phyloP scores from a whole-genome alignment of 805 yeast species.

The Pichia californica region DNA sequence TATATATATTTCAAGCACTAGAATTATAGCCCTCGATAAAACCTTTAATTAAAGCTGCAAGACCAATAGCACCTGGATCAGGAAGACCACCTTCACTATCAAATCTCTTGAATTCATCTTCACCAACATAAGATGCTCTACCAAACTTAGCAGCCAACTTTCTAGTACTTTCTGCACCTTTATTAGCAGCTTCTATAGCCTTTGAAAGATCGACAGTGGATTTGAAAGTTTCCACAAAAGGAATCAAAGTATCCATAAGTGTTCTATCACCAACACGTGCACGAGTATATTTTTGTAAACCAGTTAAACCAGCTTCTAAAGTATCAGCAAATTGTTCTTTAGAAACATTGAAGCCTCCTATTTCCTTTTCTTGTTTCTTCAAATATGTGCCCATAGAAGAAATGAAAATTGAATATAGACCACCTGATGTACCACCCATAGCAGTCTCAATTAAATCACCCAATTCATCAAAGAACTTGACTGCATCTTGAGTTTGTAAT shows the following conservation, averaged over 20 bases:
- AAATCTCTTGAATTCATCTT: slow-evolving; percentile 45
- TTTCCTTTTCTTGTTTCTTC: slow-evolving; percentile 31
- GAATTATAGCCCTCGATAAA: slow-evolving; percentile 22
- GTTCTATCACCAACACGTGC: slow-evolving; percentile 90
- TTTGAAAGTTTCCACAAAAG: slow-evolving; percentile 64
- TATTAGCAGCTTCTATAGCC: slow-evolving; percentile 64
- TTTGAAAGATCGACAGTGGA: slow-evolving; percentile 43
- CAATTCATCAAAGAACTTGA: slow-evolving; percentile 56
- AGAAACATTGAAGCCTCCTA: slow-evolving; percentile 27
- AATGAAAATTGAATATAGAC: slow-evolving; percentile 78
- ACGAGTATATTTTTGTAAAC: slow-evolving; percentile 77
- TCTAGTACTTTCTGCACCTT: slow-evolving; percentile 74
- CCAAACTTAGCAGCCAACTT: slow-evolving; percentile 81
- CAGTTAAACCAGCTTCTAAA: slow-evolving; percentile 53
- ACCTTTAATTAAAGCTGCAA: slow-evolving; percentile 37
- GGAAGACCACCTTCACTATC: slow-evolving; percentile 68
- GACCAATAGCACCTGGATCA: slow-evolving; percentile 93
- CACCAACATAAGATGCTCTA: slow-evolving; percentile 82
- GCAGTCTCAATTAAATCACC: slow-evolving; percentile 75
- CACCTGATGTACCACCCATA: slow-evolving; percentile 99
- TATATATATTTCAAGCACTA: background rate
- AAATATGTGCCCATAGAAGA: slow-evolving; percentile 61
- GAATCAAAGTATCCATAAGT: slow-evolving; percentile 80
- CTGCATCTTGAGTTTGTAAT: slow-evolving; percentile 42
- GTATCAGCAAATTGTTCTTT: slow-evolving; percentile 39